phyloP scores from a whole-genome alignment of 805 yeast species.

The Saccharomycopsis oosterbeekiorum region DNA sequence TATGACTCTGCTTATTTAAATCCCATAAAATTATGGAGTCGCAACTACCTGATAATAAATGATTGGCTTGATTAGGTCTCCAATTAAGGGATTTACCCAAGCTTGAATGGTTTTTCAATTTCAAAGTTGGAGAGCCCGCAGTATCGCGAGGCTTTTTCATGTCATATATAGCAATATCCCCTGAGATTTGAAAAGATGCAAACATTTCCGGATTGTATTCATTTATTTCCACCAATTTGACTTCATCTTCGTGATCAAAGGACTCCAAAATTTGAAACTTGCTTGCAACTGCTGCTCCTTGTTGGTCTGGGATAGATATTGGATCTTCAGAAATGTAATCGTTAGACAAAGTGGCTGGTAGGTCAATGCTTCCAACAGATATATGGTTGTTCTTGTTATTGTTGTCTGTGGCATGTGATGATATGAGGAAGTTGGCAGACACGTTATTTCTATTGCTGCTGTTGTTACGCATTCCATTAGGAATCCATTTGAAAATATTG shows the following conservation, averaged over 20 bases:
- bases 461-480: neutral
- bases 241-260: neutral
- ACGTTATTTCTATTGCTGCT: constrained; percentile 5
- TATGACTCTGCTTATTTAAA: neutral
- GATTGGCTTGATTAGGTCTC: constrained; percentile 30
- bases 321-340: constrained; percentile 5
- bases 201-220: neutral
- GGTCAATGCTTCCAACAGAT: constrained; percentile 7
- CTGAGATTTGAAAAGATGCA: constrained; percentile 19
- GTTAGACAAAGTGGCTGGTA: constrained; percentile 36
- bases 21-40: constrained; percentile 60
- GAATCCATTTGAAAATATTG: constrained; percentile 11
- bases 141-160: neutral
- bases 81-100: constrained; percentile 72
- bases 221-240: neutral
- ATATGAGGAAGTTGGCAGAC: constrained; percentile 5
- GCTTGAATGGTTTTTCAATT: constrained; percentile 39
- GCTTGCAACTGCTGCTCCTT: constrained; percentile 22
- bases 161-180: constrained; percentile 13
- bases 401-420: neutral
- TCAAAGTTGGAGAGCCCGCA: constrained; percentile 24
- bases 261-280: constrained; percentile 35
- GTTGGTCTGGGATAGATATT: constrained; percentile 23
- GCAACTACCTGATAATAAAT: constrained; percentile 41
- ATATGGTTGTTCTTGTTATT: neutral